These are phyloP conservation scores for Mariannaea elegans DNA, from an alignment of 2,329 filamentous ascomycete species.

Conservation along the genomic window DNA sequence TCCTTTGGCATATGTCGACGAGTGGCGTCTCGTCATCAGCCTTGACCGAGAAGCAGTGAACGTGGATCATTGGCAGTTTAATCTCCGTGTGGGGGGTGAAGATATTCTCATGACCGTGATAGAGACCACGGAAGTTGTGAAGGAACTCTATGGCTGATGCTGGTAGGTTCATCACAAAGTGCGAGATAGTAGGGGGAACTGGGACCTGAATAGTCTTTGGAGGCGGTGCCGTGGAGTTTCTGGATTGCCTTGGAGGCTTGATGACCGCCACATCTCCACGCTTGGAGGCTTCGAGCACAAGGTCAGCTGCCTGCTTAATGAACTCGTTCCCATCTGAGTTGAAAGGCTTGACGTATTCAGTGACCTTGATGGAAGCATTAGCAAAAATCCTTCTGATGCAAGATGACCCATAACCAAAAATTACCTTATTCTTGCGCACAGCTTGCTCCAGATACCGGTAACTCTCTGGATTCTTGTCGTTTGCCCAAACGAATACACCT, in stretches of 20 bases:
- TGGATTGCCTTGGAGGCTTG: slow-evolving; percentile 50
- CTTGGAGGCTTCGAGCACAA: slow-evolving; percentile 61
- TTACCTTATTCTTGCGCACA: slow-evolving; percentile 81
- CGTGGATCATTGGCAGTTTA: slow-evolving; percentile 83
- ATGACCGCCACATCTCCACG: slow-evolving; percentile 64
- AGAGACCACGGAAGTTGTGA: slow-evolving; percentile 72
- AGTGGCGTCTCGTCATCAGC: slow-evolving; percentile 75
- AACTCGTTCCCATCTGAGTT: slow-evolving; percentile 86
- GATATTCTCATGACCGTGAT: slow-evolving; percentile 72
- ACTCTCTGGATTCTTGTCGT: slow-evolving; percentile 95
- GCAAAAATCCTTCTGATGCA: neutral
- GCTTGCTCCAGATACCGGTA: slow-evolving; percentile 76
- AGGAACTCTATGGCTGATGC: slow-evolving; percentile 89
- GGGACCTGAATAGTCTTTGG: slow-evolving; percentile 53
- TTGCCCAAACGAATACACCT: slow-evolving; percentile 92
- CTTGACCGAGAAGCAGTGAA: slow-evolving; percentile 93
- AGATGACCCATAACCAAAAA: slow-evolving; percentile 9
- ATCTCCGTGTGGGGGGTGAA: slow-evolving; percentile 68
- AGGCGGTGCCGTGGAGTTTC: slow-evolving; percentile 48
- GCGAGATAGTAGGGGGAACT: slow-evolving; percentile 80
- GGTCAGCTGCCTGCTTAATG: slow-evolving; percentile 74
- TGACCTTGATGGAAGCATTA: slow-evolving; percentile 54
- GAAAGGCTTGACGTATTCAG: slow-evolving; percentile 77
- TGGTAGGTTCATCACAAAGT: slow-evolving; percentile 98
- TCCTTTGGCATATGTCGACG: slow-evolving; percentile 56